Base-by-base conservation (phyloP, 768 basidiomycete species). In the Naganishia vaughanmartiniae region DNA sequence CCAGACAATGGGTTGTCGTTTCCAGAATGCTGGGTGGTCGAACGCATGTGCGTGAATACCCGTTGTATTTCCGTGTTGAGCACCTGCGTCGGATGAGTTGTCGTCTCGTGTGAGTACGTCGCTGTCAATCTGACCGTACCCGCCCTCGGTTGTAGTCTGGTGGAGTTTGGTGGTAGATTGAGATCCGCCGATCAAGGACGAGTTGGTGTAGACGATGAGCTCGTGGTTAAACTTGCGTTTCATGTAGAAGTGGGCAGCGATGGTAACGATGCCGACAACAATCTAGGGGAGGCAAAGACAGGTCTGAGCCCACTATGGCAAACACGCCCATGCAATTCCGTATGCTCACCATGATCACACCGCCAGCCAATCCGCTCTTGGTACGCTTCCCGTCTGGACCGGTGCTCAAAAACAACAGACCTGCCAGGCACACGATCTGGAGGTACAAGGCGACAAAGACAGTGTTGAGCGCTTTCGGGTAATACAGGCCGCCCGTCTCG, bases 401-500 rank as follows among this genome's bases (percentile, higher is more conserved):
- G n/a, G 69, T 75, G 31, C 74, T 73, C 33, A 83, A 73, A 80
- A 83, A 83, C 74, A 83, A 79, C 46, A 83, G 71, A 30, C 79
- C 82, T 26, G 75, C 74, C 30, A 83, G 70, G 68, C 79, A 81
- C 75, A 82, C 75, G 48, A 76, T 77, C 67, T 81, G 75, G 69
- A 83, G 72, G 74, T 83, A 83, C 9, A 83, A 73, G 2, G 76
- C 72, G 63, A 80, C 78, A 57, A 83, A 81, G 73, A 83, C 74
- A 36, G 81, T 80, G 45, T 77, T 75, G 54, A 83, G 73, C 15
- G 81, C 82, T 68, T 79, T 80, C 70, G 81, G 78, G 77, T 82
- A 83, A 76, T 79, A 83, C 30, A 77, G 75, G 34, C 82, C 82
- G n/a, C 81, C 81, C n/a, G 82, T 81, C 71, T 83, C 82, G 58